These are phyloP conservation scores for Rubia tinctorum DNA, from an alignment of 305 asterid species.

Conservation along the genomic window DNA sequence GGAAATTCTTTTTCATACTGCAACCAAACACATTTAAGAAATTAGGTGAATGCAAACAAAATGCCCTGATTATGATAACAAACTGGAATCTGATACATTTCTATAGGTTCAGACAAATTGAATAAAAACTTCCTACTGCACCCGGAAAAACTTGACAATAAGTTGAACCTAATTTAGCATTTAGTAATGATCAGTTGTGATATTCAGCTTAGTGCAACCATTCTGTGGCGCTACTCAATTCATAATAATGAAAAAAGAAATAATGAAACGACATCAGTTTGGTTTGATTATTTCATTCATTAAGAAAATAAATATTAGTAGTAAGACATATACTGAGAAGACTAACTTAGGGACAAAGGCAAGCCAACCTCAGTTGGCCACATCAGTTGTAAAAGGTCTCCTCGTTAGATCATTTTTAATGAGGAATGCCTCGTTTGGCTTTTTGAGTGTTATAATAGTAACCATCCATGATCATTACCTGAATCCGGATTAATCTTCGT, in stretches of 20 bases:
- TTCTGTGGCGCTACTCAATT: not conserved
- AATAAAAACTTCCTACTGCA: not conserved
- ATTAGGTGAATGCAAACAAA: not conserved
- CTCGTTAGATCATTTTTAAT: not conserved
- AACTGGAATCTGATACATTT: not conserved
- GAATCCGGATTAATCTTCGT: too few relatives aligned
- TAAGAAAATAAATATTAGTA: too few relatives aligned
- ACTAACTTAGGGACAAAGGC: constrained; percentile 43
- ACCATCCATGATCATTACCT: too few relatives aligned
- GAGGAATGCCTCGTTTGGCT: too few relatives aligned
- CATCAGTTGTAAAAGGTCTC: not conserved
- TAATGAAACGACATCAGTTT: too few relatives aligned
- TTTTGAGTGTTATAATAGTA: too few relatives aligned
- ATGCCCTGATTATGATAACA: not conserved
- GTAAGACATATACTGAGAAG: not conserved
- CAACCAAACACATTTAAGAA: not conserved
- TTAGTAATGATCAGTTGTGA: not conserved
- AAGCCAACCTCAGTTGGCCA: constrained; percentile 30
- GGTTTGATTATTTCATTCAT: too few relatives aligned
- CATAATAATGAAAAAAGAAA: too few relatives aligned
- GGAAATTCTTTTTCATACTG: not conserved
- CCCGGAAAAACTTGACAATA: constrained; percentile 1
- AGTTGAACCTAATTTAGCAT: constrained; percentile 18
- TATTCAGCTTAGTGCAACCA: not conserved
- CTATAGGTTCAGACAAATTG: not conserved